phyloP scores from a whole-genome alignment of 805 yeast species.

The Candida maris region DNA sequence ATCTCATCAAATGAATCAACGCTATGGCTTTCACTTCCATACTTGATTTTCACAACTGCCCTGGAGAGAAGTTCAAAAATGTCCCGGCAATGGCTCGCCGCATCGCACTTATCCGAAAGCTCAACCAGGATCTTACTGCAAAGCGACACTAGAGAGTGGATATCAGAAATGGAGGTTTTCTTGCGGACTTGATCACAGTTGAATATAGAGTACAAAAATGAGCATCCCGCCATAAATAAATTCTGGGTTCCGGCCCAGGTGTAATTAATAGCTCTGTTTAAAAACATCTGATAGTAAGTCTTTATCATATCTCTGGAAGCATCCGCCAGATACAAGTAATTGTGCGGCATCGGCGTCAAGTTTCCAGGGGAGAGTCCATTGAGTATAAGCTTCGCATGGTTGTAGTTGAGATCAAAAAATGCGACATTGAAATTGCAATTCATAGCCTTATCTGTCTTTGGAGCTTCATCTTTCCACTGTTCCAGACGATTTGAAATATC shows the following conservation, averaged over 20 bases:
- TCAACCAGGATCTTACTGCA: constrained; percentile 58
- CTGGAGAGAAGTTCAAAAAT: constrained; percentile 69
- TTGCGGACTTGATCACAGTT: constrained; percentile 55
- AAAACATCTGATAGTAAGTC: constrained; percentile 55
- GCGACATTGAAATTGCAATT: constrained; percentile 71
- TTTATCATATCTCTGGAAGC: constrained; percentile 65
- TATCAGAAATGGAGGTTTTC: constrained; percentile 42
- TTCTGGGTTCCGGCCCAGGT: constrained; percentile 95
- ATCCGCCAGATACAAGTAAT: constrained; percentile 53
- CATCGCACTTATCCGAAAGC: constrained; percentile 68
- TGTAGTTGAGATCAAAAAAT: constrained; percentile 70
- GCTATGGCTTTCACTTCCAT: constrained; percentile 32
- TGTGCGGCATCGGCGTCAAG: constrained; percentile 48
- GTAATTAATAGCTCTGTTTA: constrained; percentile 63
- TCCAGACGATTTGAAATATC: constrained; percentile 51
- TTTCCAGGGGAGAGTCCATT: constrained; percentile 78
- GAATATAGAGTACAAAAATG: constrained; percentile 73
- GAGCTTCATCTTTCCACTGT: constrained; percentile 57
- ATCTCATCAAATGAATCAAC: constrained; percentile 22
- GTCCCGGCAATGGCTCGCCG: constrained; percentile 68
- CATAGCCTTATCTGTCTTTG: constrained; percentile 54
- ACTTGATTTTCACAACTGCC: constrained; percentile 62
- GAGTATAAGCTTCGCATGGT: constrained; percentile 66
- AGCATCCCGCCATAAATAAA: constrained; percentile 83
- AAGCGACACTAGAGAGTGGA: constrained; percentile 45